Base-by-base conservation (phyloP, 2,329 filamentous ascomycete genomes). In the Didymosphaeria variabile region DNA sequence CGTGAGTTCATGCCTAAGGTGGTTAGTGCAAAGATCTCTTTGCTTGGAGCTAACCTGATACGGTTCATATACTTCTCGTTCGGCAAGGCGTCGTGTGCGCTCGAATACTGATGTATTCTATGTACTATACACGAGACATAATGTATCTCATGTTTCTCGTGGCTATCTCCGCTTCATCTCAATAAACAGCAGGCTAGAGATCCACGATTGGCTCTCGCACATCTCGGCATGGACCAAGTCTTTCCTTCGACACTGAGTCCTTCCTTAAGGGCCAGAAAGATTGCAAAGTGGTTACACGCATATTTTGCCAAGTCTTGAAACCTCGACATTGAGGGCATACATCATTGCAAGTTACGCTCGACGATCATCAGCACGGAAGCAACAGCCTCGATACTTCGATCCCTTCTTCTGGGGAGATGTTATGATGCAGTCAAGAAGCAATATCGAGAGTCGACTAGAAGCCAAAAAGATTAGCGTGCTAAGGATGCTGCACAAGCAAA, bases 31-130 rank as follows among this genome's bases (percentile, higher is more conserved):
- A 1, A n/a, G 23, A 15, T 5, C 31, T 44, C 21, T 53, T 44
- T 44, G 51, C 32, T 54, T 54, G 36, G 6, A 21, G n/a, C 38
- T 54, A 44, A 13, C 51, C 34, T 13, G 26, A 29, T 29, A 29
- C 26, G 26, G 26, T 29, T 29, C 6, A 29, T 29, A 29, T 4
- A 29, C 26, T 5, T 29, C 26, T 29, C n/a, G n/a, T n/a, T n/a
- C n/a, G n/a, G n/a, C n/a, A n/a, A n/a, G n/a, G 13, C 15, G 13
- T 38, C 36, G 36, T 17, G 36, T 38, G 13, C 36, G n/a, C 13
- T 38, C 13, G 36, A 17, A 17, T 17, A 17, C 7, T 38, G 36
- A 38, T 38, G n/a, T n/a, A n/a, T n/a, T n/a, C n/a, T n/a, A n/a
- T n/a, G n/a, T n/a, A n/a, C n/a, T n/a, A n/a, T n/a, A n/a, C n/a